A percentile compares a stretch with the other conserved stretches of the same genome.
These are phyloP conservation scores for Quercus bicolor DNA, from an alignment of 306 rosid species.

Conservation along the genomic window DNA sequence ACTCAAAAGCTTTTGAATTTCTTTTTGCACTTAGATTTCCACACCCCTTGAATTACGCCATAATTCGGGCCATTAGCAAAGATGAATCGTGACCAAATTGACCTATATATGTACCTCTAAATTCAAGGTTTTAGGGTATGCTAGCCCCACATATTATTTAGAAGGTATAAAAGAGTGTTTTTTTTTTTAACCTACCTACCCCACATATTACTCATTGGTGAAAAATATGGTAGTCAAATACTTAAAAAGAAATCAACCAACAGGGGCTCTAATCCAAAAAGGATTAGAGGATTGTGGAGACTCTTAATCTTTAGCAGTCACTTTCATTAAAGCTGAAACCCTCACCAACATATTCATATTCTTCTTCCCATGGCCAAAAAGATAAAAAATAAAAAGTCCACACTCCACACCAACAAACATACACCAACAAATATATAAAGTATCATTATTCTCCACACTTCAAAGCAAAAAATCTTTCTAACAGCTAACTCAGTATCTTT, in stretches of 20 bases:
- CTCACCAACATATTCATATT: constrained; percentile 2
- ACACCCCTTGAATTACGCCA: constrained; percentile 79
- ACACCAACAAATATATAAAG: constrained; percentile 17
- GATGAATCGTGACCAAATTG: constrained; percentile 31
- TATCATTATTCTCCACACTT: constrained; percentile 43
- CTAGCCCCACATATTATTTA: neutral
- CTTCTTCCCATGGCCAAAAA: no score
- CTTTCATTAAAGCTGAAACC: constrained; percentile 45
- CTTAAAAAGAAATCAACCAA: constrained; percentile 6
- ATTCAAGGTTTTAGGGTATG: constrained; percentile 32
- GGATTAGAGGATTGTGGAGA: no score
- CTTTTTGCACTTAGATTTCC: constrained; percentile 48
- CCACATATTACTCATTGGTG: constrained; percentile 21
- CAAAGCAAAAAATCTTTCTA: constrained; percentile 62
- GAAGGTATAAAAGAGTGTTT: no score
- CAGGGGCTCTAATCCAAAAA: constrained; percentile 9
- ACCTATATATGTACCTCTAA: constrained; percentile 22
- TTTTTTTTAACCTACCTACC: neutral
- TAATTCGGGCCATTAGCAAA: constrained; percentile 55
- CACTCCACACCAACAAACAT: constrained; percentile 3
- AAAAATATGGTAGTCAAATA: constrained; percentile 33
- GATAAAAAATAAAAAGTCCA: neutral
- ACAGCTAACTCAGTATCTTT: constrained; percentile 60
- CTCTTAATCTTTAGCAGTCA: constrained; percentile 33
- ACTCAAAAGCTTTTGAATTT: neutral